These are phyloP conservation scores for Stagonosporopsis chrysanthemi DNA, from an alignment of 2,329 filamentous ascomycete genomes.

Conservation along the genomic window DNA sequence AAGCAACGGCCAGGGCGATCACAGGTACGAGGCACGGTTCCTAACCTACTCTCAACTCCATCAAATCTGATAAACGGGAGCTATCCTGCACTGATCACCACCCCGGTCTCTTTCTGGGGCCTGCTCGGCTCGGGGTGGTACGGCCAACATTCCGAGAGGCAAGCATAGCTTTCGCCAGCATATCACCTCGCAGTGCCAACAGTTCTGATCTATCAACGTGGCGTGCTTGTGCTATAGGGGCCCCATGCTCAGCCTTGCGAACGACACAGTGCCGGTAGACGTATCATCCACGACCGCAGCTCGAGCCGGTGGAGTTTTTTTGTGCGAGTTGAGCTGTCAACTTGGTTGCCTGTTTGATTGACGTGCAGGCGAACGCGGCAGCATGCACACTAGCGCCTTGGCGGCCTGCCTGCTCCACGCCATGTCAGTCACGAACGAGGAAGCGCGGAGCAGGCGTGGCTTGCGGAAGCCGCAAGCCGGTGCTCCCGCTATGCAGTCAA, in stretches of 20 bases:
- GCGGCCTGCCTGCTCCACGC: conserved; percentile 12
- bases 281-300: conserved; percentile 24
- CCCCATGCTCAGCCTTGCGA: conserved; percentile 30
- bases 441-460: conserved; percentile 22
- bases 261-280: conserved; percentile 8
- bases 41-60: conserved; percentile 10
- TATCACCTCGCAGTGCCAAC: conserved; percentile 27
- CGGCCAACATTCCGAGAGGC: conserved; percentile 11
- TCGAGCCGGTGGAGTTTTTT: conserved; percentile 27
- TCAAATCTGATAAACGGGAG: conserved; percentile 29
- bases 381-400: conserved; percentile 36
- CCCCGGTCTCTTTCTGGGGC: neutral
- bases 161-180: conserved; percentile 23
- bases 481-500: conserved; percentile 16
- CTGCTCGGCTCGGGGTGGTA: conserved; percentile 7
- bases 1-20: conserved; percentile 23
- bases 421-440: conserved; percentile 10
- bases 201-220: conserved; percentile 28
- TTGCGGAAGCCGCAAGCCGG: conserved; percentile 6
- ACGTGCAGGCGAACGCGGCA: conserved; percentile 40
- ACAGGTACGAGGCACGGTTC: conserved; percentile 15
- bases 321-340: conserved; percentile 41
- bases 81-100: conserved; percentile 5
- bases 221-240: conserved; percentile 26
- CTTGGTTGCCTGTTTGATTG: conserved; percentile 38